These are phyloP conservation scores for Quercus phellos DNA, from an alignment of 331 rosid species.

Conservation along the genomic window DNA sequence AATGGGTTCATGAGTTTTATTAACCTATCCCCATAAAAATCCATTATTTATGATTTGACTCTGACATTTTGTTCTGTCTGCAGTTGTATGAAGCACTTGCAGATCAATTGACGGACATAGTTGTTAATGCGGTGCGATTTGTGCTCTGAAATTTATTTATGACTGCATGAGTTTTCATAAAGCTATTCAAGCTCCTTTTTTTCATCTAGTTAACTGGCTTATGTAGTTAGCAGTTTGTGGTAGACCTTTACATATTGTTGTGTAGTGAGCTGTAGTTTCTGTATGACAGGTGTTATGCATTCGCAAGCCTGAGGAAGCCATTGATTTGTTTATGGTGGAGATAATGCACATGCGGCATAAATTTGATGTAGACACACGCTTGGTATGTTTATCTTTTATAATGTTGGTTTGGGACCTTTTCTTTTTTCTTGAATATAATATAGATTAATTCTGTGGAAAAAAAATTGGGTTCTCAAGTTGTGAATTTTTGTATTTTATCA, in stretches of 20 bases:
- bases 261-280: conserved; percentile 15
- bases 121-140: conserved; percentile 72
- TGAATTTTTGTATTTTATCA: neutral
- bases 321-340: conserved; percentile 97
- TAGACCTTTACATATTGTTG: conserved; percentile 12
- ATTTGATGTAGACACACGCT: conserved; percentile 86
- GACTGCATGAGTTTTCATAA: neutral
- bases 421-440: neutral
- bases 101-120: conserved; percentile 79
- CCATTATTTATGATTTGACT: neutral
- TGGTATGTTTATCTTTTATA: conserved; percentile 50
- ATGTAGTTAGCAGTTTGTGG: neutral
- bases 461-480: neutral
- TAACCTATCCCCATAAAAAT: neutral
- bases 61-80: conserved; percentile 11
- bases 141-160: conserved; percentile 14
- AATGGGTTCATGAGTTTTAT: neutral
- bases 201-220: neutral
- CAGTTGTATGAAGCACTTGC: conserved; percentile 91
- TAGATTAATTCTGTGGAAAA: neutral
- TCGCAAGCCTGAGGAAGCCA: conserved; percentile 82
- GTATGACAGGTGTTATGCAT: conserved; percentile 68
- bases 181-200: neutral
- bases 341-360: conserved; percentile 98
- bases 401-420: neutral